Evolutionary conservation across 2,329 filamentous ascomycete genomes (phyloP), one percentile per base, ranked within the genome.

Genomic region (Penicillium oxalicum): DNA sequence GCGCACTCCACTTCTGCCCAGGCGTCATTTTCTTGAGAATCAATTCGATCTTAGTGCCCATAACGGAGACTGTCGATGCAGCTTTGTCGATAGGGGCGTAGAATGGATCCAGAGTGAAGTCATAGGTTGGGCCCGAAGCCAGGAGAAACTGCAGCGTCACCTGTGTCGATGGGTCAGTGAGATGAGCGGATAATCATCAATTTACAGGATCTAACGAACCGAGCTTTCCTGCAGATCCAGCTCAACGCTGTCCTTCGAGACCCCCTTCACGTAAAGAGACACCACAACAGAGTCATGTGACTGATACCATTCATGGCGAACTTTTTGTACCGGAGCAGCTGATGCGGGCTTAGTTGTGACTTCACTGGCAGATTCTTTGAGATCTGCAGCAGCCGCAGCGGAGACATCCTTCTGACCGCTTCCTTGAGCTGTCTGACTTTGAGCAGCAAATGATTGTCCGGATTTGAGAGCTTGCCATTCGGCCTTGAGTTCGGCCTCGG

Each of bases 31-130:
- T 95, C 52, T 77, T 77, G 12, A 95, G 77, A 9, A 74, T 78
- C 34, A 95, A 73, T 66, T 95, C 90, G 46, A 95, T 77, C 66
- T 95, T 95, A 61, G 83, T 88, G 1, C 85, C 77, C 37, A 86
- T 84, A 46, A 94, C 79, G 1, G 75, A 78, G 57, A 74, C 80
- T 39, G 76, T 84, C 18, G 82, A 88, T 29, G 76, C 69, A 1
- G 75, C 61, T 0, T 80, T 68, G 45, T 87, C 78, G 58, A 95
- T 82, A 8, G 77, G 65, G 11, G 78, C 81, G 65, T 78, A 89
- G 3, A 91, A 79, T 5, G 86, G 82, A 13, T 83, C 77, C 38
- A 89, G 76, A 1, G 75, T 77, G 61, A 81, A 84, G 51, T 80
- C 76, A 55, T 80, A 86, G 37, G 79, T 66, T 5, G 76, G 72